A percentile compares a stretch with the other conserved stretches of the same genome.
Evolutionary conservation across 2,329 filamentous ascomycete genomes (phyloP).

Genomic region (Phialophora chinensis): DNA sequence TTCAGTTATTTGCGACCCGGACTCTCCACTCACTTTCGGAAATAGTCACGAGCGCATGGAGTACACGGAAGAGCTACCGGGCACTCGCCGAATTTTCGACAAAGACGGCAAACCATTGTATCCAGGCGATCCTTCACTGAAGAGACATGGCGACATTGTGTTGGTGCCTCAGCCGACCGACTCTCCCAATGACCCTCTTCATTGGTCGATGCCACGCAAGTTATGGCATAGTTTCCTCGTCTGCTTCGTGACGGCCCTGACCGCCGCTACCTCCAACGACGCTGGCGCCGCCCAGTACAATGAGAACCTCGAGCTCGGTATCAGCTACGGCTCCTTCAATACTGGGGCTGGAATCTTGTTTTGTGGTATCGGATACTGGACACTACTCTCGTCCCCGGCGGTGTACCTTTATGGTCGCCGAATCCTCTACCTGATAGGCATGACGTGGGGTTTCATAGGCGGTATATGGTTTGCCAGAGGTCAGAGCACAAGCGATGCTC

Average conservation of each 20-base stretch:
- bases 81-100: conserved; percentile 39
- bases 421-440: conserved; percentile 61
- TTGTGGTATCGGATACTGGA: conserved; percentile 62
- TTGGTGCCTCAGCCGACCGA: conserved; percentile 61
- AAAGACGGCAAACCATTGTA: conserved; percentile 34
- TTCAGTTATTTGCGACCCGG: conserved; percentile 2
- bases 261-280: conserved; percentile 63
- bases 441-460: conserved; percentile 57
- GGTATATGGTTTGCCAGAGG: conserved; percentile 61
- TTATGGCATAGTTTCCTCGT: conserved; percentile 60
- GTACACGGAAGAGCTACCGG: conserved; percentile 34
- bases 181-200: conserved; percentile 60
- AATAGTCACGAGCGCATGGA: conserved; percentile 21
- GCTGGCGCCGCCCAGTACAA: conserved; percentile 60
- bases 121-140: conserved; percentile 37
- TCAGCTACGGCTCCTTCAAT: conserved; percentile 60
- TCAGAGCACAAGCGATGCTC: conserved; percentile 52
- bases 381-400: conserved; percentile 59
- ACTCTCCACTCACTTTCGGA: background rate
- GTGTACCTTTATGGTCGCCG: conserved; percentile 62
- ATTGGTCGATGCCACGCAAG: conserved; percentile 57
- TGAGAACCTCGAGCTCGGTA: conserved; percentile 58
- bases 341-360: conserved; percentile 64
- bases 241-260: conserved; percentile 61
- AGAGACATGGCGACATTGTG: conserved; percentile 53